Base-by-base conservation (phyloP, 257 asterid genomes). In the Solanum bukasovii region DNA sequence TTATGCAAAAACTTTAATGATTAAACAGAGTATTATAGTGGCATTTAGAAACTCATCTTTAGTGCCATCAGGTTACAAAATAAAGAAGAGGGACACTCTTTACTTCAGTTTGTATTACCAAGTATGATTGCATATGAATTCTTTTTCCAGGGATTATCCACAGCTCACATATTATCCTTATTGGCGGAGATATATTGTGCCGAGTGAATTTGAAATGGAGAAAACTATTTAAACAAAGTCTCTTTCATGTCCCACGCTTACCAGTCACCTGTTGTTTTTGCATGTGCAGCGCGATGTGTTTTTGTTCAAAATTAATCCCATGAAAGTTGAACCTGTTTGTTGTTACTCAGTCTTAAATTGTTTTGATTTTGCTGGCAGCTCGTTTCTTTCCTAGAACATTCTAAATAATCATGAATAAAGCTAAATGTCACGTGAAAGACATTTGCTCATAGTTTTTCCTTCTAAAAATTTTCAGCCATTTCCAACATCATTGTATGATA, bases 401-500 rank as follows among this genome's bases (percentile, higher is more conserved):
- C 67, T 44, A 27, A 79, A 25, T 79, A 44, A 79, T 79, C 59
- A 79, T 44, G 65, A 44, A 44, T 35, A 44, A 44, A 40, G 20
- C 84, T 25, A 42, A 42, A 79, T 79, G 31, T 44, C 40, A 12
- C 29, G 7, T 78, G 63, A 33, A 49, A 87, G 38, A 38, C 84
- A 71, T 27, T 83, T 65, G 21, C 77, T 88, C 29, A 88, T 11
- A 12, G 14, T n/a, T 75, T 70, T 33, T 87, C 78, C 83, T 67
- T n/a, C 49, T 67, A 33, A 44, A 63, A 52, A 9, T 72, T 90
- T 90, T 82, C 96, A 96, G 99, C 93, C 94, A 87, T 94, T 96
- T 91, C 98, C 99, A 12, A 63, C 90, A 11, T 84, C 94, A 85
- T 91, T 91, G 89, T 93, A 95, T 91, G 89, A 94, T 89, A 86